These are phyloP conservation scores for Yarrowia sp. DNA, from an alignment of 805 yeast genomes.

Conservation along the genomic window DNA sequence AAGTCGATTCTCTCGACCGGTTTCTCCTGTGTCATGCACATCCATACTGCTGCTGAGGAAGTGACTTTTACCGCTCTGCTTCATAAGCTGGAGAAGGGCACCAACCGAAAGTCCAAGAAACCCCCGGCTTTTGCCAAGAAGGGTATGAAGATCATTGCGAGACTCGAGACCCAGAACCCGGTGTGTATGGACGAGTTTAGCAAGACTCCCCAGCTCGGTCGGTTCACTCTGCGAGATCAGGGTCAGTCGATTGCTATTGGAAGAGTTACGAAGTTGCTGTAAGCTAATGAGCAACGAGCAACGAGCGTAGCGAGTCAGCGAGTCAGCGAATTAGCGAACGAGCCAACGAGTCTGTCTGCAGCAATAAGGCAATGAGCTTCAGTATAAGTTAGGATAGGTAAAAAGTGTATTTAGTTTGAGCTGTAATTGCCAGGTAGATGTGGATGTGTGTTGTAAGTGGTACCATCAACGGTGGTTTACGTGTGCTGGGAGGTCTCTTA, in stretches of 20 bases:
- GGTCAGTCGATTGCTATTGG: conserved; percentile 98
- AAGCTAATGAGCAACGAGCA: not conserved
- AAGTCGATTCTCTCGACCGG: conserved; percentile 93
- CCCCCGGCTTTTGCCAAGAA: conserved; percentile 98
- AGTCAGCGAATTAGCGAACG: too few relatives aligned
- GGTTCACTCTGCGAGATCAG: conserved; percentile 98
- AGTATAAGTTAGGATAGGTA: too few relatives aligned
- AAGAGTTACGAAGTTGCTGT: conserved; percentile 76
- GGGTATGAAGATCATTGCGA: conserved; percentile 97
- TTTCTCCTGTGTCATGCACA: conserved; percentile 96
- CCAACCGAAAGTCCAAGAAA: conserved; percentile 92
- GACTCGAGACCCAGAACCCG: conserved; percentile 78
- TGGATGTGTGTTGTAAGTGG: too few relatives aligned
- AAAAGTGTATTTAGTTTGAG: too few relatives aligned
- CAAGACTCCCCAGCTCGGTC: conserved; percentile 93
- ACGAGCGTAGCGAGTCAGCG: not conserved
- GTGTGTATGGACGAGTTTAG: conserved; percentile 91
- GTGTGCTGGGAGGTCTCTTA: too few relatives aligned
- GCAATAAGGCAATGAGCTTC: not conserved
- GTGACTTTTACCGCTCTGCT: conserved; percentile 75
- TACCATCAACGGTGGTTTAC: too few relatives aligned
- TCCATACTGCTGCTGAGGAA: conserved; percentile 97
- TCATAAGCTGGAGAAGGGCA: conserved; percentile 94
- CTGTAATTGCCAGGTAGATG: too few relatives aligned
- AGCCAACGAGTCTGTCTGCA: not conserved